Base-by-base conservation (phyloP, 495 filamentous ascomycete species). In the Aspergillus haitiensis region DNA sequence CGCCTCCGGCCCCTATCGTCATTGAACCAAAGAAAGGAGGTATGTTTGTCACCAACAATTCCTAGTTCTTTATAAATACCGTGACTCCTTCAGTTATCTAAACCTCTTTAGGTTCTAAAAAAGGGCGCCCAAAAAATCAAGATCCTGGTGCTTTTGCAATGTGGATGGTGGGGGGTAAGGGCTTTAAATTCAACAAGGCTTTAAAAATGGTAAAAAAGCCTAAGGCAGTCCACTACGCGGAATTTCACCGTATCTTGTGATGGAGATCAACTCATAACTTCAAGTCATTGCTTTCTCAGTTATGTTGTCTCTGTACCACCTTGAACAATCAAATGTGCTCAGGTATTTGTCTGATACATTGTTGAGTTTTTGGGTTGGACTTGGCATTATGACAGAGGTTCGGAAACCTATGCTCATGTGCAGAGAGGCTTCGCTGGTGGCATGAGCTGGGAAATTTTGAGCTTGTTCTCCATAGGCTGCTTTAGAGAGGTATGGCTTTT, bases 151-250 rank as follows among this genome's bases (percentile, higher is more conserved):
- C 69, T 15, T 75, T 78, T 59, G 68, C 75, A 1, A 69, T 66
- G 64, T 78, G 75, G 75, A 72, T 78, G 71, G 68, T 75, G 53
- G 75, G 75, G 21, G 63, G 64, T 48, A 67, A 66, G 31, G 65
- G 71, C 32, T 56, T 65, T 12, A 71, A 60, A 55, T 40, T 50
- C 37, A 68, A 68, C 52, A 71, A 71, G 66, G 60, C 69, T 65
- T 70, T 64, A 66, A 72, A 75, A 68, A 64, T 54, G 66, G 69
- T 58, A 70, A 75, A 72, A 68, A 75, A 75, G 69, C 67, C 69
- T 64, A 69, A 69, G 54, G 60, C 60, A 63, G 58, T 62, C 56
- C 62, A 60, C 48, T 62, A 64, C 58, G 64, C 60, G 9, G 52
- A 50, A 51, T 56, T 61, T 58, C 60, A 54, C 50, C 60, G 65